phyloP scores from a whole-genome alignment of 257 asterid species.

The Capsicum pubescens region DNA sequence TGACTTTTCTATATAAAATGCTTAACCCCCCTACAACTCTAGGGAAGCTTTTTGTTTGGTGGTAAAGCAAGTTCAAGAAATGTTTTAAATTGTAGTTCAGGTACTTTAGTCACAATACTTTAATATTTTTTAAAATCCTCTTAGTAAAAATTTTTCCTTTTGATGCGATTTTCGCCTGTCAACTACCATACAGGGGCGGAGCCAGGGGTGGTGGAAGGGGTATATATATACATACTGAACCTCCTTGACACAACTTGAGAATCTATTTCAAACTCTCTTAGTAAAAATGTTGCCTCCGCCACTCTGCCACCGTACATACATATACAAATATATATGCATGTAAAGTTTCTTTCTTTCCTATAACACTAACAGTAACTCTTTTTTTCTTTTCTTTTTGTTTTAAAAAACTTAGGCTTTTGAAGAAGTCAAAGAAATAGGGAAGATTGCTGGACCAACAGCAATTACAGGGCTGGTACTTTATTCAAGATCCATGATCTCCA shows the following conservation, averaged over 20 bases:
- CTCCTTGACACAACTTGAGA: no score
- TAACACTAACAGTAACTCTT: not conserved
- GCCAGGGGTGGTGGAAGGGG: no score
- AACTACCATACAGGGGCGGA: no score
- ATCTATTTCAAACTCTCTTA: not conserved
- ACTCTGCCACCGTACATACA: not conserved
- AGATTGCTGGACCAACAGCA: conserved; percentile 81
- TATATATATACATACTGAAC: no score
- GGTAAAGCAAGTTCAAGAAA: not conserved
- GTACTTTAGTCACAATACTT: not conserved
- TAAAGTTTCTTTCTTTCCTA: not conserved
- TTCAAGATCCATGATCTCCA: conserved; percentile 92
- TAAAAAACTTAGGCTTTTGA: conserved; percentile 57
- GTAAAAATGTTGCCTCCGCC: not conserved
- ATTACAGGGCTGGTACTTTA: conserved; percentile 76
- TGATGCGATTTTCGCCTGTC: no score
- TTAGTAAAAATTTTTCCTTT: not conserved
- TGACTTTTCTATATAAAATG: not conserved
- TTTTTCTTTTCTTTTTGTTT: not conserved
- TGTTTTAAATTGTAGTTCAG: not conserved
- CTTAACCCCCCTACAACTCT: not conserved
- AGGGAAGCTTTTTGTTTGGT: not conserved
- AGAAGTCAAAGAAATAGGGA: conserved; percentile 83
- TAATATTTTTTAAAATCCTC: not conserved
- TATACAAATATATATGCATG: not conserved